A percentile compares a stretch with the other conserved stretches of the same genome.
Evolutionary conservation across 306 rosid species (phyloP).

Genomic region (Adenanthera pavonina): DNA sequence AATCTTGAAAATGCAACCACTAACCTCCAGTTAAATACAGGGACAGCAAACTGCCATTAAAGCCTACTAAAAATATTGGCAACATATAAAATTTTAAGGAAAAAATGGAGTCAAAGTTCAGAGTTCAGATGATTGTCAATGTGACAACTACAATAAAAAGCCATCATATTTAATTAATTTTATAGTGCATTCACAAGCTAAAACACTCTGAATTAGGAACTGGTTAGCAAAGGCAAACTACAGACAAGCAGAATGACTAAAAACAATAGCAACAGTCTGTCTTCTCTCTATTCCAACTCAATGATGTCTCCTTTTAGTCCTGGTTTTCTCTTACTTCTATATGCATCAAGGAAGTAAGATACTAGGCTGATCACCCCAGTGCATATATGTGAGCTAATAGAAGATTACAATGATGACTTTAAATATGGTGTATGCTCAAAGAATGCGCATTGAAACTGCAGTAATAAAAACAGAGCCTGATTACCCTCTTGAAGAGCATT

Average conservation of each 20-base stretch:
- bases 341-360: conserved; percentile 21
- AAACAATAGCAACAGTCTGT: conserved; percentile 5
- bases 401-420: conserved; percentile 8
- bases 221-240: conserved; percentile 14
- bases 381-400: conserved; percentile 16
- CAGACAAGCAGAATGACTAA: conserved; percentile 26
- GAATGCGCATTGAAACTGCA: conserved; percentile 19
- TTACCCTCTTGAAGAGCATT: conserved; percentile 94
- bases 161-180: not conserved
- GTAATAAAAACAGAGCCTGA: conserved; percentile 30
- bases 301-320: conserved; percentile 2
- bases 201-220: conserved; percentile 29
- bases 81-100: not conserved
- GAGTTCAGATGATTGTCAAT: not conserved
- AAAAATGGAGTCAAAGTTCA: not conserved
- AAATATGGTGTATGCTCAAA: conserved; percentile 24
- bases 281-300: conserved; percentile 15
- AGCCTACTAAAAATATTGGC: conserved; percentile 8
- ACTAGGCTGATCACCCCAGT: conserved; percentile 23
- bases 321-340: conserved; percentile 14
- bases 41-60: not conserved
- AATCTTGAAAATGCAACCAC: not conserved
- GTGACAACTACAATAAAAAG: not conserved
- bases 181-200: conserved; percentile 14
- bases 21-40: not conserved